Evolutionary conservation across 768 basidiomycete species (phyloP).

Genomic region (Mycena galericulata): DNA sequence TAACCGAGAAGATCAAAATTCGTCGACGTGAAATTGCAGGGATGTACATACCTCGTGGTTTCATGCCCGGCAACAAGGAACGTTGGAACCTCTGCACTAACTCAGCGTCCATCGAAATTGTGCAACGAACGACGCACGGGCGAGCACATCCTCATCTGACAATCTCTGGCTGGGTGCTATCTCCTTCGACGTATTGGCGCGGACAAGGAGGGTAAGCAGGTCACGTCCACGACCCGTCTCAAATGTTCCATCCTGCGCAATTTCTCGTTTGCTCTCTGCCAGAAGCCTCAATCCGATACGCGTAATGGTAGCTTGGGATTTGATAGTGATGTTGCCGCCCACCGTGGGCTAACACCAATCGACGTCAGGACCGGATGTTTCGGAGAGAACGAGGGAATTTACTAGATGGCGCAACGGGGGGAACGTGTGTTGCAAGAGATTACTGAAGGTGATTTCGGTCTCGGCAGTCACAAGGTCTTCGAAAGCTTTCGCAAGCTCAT

Average conservation of each 20-base stretch:
- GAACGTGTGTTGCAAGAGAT: too few relatives aligned
- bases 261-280: not conserved
- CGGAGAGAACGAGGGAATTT: too few relatives aligned
- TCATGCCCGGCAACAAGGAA: slow-evolving; percentile 1
- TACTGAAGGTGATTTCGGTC: too few relatives aligned
- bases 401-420: too few relatives aligned
- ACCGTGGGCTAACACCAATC: too few relatives aligned
- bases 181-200: slow-evolving; percentile 5
- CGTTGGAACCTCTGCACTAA: not conserved
- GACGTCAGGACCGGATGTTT: too few relatives aligned
- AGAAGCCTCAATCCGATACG: not conserved
- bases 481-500: too few relatives aligned
- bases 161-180: not conserved
- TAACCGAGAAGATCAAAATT: not conserved
- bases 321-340: too few relatives aligned
- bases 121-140: not conserved
- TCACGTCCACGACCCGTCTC: not conserved
- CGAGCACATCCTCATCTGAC: slow-evolving; percentile 7
- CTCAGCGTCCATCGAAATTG: not conserved
- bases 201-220: slow-evolving; percentile 1
- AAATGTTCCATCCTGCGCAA: not conserved
- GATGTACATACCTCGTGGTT: not conserved
- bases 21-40: not conserved
- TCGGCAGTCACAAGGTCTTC: too few relatives aligned
- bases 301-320: slow-evolving; percentile 1